Base-by-base conservation (phyloP, 352 stramenopile species). In the Pythium aristosporum region DNA sequence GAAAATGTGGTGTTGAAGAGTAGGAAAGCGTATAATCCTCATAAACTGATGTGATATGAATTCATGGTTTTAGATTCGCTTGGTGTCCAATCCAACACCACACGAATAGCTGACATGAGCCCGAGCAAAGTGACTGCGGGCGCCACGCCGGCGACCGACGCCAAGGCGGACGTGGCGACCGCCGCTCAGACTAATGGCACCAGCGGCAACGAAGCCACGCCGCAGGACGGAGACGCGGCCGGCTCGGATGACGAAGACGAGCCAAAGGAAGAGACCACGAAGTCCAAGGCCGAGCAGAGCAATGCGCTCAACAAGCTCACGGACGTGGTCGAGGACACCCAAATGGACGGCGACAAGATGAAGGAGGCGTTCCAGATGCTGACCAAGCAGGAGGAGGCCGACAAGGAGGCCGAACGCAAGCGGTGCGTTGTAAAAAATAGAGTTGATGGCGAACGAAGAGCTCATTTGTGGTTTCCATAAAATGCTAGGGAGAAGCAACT, bases 301-400 rank as follows among this genome's bases (percentile, higher is more conserved):
- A 89, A 53, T 48, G 87, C 87, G 28, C 85, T 95, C 70, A 75
- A 94, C 56, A 95, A 92, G 65, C 80, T 95, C 60, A 92, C 82
- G 44, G 87, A 95, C 64, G 73, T 86, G 32, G 85, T 92, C 43
- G 85, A 92, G 72, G 86, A 95, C 71, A 93, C 91, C 67, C 77
- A 91, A 55, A 89, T 95, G 80, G 87, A 95, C 77, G 84, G 88
- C 50, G 88, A 93, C 79, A 92, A 91, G 75, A 92, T 94, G 84
- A 92, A 91, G 67, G 57, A 86, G 58, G 83, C 86, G 30, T 92
- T 95, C 62, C 68, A 82, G 63, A 74, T 79, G 51, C 67, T 95
- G 63, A 78, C 69, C 42, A 90, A 92, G 63, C 79, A 92, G 61
- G 87, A 92, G 59, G 87, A 93, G 62, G 84, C 85, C 8, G 82